Conservation (phyloP, 768 basidiomycete species). For the Kwoniella europaea region DNA sequence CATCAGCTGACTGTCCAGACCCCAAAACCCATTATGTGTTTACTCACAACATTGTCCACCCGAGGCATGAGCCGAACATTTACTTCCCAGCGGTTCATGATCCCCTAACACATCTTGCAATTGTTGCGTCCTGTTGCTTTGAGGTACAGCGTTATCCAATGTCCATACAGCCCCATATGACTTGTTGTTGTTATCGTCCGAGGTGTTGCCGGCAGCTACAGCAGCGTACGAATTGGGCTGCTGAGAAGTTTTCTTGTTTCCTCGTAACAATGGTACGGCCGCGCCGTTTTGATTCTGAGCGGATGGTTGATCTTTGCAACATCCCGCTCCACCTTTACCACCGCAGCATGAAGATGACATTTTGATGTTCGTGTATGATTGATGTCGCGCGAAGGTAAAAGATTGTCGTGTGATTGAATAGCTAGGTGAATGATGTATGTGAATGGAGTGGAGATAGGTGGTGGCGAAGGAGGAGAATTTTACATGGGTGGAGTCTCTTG, state of each 20-base stretch:
- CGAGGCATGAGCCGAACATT: slow-evolving; percentile 27
- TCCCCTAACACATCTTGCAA: slow-evolving; percentile 22
- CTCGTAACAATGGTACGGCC: slow-evolving; percentile 21
- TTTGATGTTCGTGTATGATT: background rate
- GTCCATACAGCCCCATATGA: slow-evolving; percentile 23
- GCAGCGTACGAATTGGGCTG: slow-evolving; percentile 16
- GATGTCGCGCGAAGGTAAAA: background rate
- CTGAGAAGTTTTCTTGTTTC: slow-evolving; percentile 10
- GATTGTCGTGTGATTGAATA: background rate
- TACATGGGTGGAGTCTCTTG: slow-evolving; percentile 9
- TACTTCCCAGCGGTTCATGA: slow-evolving; percentile 24
- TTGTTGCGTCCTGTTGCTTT: slow-evolving; percentile 13
- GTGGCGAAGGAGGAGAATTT: slow-evolving; percentile 8
- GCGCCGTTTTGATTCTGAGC: slow-evolving; percentile 6
- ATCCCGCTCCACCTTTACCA: slow-evolving; percentile 12
- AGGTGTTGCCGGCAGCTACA: slow-evolving; percentile 1
- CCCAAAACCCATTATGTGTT: background rate
- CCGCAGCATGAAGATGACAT: slow-evolving; percentile 21
- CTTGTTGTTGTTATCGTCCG: slow-evolving; percentile 1
- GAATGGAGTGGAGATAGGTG: background rate
- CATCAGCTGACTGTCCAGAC: background rate
- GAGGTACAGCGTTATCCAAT: slow-evolving; percentile 13
- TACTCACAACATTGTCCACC: slow-evolving; percentile 31
- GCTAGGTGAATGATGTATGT: background rate
- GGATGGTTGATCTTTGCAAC: background rate